Conservation (phyloP, 2,329 filamentous ascomycete species). For the Dactylella cylindrospora region DNA sequence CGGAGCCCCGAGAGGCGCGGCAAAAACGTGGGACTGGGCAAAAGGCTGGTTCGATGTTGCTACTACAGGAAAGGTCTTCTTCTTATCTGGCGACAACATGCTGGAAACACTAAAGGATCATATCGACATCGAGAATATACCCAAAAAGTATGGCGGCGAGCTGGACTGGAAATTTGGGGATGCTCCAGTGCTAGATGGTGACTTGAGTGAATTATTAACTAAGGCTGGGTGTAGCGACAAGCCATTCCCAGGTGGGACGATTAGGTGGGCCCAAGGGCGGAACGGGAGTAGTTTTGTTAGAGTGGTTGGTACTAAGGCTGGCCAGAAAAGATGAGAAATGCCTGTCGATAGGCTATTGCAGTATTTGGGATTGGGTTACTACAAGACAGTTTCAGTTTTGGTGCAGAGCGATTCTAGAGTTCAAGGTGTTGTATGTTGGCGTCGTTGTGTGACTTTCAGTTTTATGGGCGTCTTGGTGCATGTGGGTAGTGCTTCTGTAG, state of each 20-base stretch:
- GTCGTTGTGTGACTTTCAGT: too few species aligned
- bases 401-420: too few species aligned
- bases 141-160: slow-evolving; percentile 85
- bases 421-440: too few species aligned
- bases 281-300: too few species aligned
- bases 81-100: slow-evolving; percentile 72
- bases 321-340: too few species aligned
- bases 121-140: slow-evolving; percentile 79
- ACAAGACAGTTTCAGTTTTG: too few species aligned
- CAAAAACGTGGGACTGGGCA: slow-evolving; percentile 79
- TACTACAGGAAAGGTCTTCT: slow-evolving; percentile 94
- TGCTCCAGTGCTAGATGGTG: slow-evolving; percentile 68
- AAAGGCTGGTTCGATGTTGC: slow-evolving; percentile 94
- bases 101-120: slow-evolving; percentile 74
- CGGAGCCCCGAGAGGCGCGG: slow-evolving; percentile 27
- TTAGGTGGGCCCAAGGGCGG: too few species aligned
- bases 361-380: too few species aligned
- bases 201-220: slow-evolving; percentile 54
- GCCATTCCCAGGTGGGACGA: slow-evolving; percentile 18
- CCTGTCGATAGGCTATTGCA: too few species aligned
- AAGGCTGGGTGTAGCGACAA: slow-evolving; percentile 11
- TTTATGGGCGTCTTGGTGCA: too few species aligned
- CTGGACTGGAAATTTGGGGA: slow-evolving; percentile 81
- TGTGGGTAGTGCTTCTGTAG: too few species aligned
- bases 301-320: too few species aligned